Evolutionary conservation across 257 asterid species (phyloP), one percentile per base, ranked within the genome.

Genomic region (Cruciata laevipes): DNA sequence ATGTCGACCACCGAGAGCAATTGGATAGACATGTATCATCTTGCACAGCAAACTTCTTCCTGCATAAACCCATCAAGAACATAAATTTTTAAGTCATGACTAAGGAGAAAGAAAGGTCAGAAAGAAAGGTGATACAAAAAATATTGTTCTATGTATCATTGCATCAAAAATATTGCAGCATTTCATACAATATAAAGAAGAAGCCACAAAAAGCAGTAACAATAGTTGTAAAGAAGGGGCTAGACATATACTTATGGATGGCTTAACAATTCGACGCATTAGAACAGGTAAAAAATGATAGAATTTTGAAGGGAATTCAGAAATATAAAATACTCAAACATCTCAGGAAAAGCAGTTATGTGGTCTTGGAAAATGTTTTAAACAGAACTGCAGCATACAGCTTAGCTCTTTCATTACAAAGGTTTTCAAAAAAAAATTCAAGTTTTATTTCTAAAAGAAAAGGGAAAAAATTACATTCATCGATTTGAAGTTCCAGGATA

Each of bases 11-110:
- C n/a, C 76, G 68, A 90, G 79, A 71, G 97, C 79, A 38, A 70
- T 60, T 16, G 97, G 95, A 74, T 84, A 90, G 65, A 69, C 62
- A 65, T 74, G 74, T 68, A 82, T 79, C 80, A 94, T 37, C 67
- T 85, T 79, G 86, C 88, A 74, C 51, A 94, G 40, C 65, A 88
- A 85, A 61, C 89, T 83, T 77, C 92, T 76, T 85, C 96, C 99
- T 94, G 90, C 83, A 80, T 16, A 42, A 56, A 67, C 74, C 60
- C 72, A 76, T 55, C 76, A 78, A 16, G 42, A 32, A 30, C 49
- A 70, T 7, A 53, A 53, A 47, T 0, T 47, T n/a, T 21, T 47
- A 74, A 17, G 62, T n/a, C 63, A n/a, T 33, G 56, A 47, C 51
- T 20, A 40, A 66, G 61, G 44, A 30, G 23, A 37, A n/a, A 20